phyloP scores from a whole-genome alignment of 257 asterid species.

The Verbascum thapsus region DNA sequence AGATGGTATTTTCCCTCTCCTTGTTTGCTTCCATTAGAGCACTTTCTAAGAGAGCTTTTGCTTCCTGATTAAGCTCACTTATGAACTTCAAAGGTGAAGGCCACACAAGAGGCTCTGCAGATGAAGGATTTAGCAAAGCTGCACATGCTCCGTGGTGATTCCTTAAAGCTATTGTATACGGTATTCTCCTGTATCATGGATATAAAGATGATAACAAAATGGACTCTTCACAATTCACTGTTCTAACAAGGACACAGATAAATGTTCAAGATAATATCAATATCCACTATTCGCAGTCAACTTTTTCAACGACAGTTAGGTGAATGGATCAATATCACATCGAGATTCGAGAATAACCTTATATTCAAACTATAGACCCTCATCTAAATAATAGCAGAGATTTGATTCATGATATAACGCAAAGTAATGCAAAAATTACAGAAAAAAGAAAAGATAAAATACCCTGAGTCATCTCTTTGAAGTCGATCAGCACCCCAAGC shows the following conservation, averaged over 20 bases:
- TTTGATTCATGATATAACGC: too few relatives aligned
- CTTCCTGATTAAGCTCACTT: slow-evolving; percentile 83
- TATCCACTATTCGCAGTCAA: background rate
- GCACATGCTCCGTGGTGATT: slow-evolving; percentile 83
- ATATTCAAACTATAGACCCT: too few relatives aligned
- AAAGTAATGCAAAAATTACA: too few relatives aligned
- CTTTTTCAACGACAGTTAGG: background rate
- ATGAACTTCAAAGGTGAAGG: slow-evolving; percentile 92
- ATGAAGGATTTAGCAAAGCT: slow-evolving; percentile 82
- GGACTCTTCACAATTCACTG: background rate
- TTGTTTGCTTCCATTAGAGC: slow-evolving; percentile 84
- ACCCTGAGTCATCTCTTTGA: slow-evolving; percentile 88
- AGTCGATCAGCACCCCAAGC: slow-evolving; percentile 96
- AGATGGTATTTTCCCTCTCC: slow-evolving; percentile 74
- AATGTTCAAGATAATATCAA: too few relatives aligned
- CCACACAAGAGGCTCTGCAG: slow-evolving; percentile 98
- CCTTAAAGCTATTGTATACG: slow-evolving; percentile 75
- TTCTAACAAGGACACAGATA: background rate
- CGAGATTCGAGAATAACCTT: too few relatives aligned
- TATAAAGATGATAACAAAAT: background rate
- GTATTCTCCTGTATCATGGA: slow-evolving; percentile 71
- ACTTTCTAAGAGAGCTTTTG: slow-evolving; percentile 69
- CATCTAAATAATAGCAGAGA: too few relatives aligned
- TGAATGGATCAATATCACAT: too few relatives aligned
- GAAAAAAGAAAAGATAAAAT: slow-evolving; percentile 20